Conservation (phyloP, 2,329 filamentous ascomycete species). For the Tolypocladium tundrense region DNA sequence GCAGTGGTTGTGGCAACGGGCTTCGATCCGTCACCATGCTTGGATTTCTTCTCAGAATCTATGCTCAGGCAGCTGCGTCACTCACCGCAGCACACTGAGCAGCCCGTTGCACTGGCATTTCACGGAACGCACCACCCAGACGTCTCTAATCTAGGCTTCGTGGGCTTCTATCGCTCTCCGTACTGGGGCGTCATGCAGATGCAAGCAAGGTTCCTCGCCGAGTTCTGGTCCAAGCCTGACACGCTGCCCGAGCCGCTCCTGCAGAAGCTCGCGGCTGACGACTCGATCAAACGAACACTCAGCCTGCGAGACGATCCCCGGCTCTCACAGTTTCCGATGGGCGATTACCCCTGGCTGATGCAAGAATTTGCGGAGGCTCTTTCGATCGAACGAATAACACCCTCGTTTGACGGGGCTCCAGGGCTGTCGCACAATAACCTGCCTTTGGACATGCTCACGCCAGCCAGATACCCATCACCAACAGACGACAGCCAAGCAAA, state of each 20-base stretch:
- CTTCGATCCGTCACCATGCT: conserved; percentile 53
- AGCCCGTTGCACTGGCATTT: conserved; percentile 58
- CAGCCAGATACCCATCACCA: conserved; percentile 39
- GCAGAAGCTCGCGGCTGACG: conserved; percentile 31
- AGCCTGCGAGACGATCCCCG: conserved; percentile 40
- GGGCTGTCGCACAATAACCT: conserved; percentile 28
- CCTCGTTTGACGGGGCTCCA: conserved; percentile 16
- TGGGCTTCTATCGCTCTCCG: conserved; percentile 74
- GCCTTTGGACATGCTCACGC: conserved; percentile 44
- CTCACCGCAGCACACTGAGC: conserved; percentile 39
- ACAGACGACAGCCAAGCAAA: conserved; percentile 25
- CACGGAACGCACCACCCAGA: conserved; percentile 52
- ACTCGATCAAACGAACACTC: conserved; percentile 34
- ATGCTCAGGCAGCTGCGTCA: conserved; percentile 49
- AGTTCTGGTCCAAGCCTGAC: conserved; percentile 40
- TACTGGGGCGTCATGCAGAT: conserved; percentile 86
- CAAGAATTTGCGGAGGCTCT: conserved; percentile 56
- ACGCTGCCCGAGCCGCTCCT: conserved; percentile 18
- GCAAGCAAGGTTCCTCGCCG: conserved; percentile 61
- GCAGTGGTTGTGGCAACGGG: conserved; percentile 68
- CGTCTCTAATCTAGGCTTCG: conserved; percentile 60
- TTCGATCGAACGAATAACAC: conserved; percentile 31
- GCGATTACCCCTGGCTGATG: conserved; percentile 68
- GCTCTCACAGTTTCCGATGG: conserved; percentile 68
- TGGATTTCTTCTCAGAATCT: conserved; percentile 52